Evolutionary conservation across 371 early-diverging fungal species (phyloP).

Genomic region (Mucor velutinosus): DNA sequence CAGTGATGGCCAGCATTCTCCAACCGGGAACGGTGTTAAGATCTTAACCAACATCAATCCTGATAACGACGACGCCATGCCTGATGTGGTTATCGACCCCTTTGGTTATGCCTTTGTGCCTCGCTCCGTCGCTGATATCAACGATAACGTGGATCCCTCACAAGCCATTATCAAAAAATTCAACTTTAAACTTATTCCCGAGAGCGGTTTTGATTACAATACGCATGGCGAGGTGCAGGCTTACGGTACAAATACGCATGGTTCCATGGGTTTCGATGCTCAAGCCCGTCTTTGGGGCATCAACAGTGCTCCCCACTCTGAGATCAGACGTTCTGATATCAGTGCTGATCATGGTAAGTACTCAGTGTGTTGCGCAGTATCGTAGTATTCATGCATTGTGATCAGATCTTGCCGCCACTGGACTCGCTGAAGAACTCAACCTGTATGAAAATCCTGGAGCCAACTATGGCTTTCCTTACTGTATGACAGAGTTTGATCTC

Average conservation of each 20-base stretch:
- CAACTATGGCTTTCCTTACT: conserved; percentile 48
- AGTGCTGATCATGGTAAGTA: conserved; percentile 7
- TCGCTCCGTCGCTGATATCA: conserved; percentile 20
- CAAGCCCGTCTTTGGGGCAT: conserved; percentile 51
- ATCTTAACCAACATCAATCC: conserved; percentile 33
- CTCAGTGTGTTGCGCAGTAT: too few relatives aligned
- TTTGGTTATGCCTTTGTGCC: conserved; percentile 43
- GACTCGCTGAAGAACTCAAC: conserved; percentile 47
- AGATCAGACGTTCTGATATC: conserved; percentile 10
- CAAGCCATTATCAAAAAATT: conserved; percentile 46
- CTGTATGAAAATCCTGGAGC: conserved; percentile 31
- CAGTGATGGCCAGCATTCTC: conserved; percentile 46
- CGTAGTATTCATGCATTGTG: too few relatives aligned
- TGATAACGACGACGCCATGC: conserved; percentile 3
- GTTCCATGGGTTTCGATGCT: conserved; percentile 45
- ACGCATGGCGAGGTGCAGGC: conserved; percentile 41
- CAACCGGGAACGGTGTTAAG: conserved; percentile 23
- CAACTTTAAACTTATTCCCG: conserved; percentile 38
- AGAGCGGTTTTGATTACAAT: conserved; percentile 40
- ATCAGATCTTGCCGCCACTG: conserved; percentile 23
- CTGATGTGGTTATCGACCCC: conserved; percentile 43
- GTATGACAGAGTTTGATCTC: conserved; percentile 41
- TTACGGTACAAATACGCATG: conserved; percentile 39
- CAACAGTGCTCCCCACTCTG: conserved; percentile 18
- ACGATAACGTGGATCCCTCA: conserved; percentile 9